Base-by-base conservation (phyloP, 805 yeast genomes). In the Sugiyamaella qingdaonensis region DNA sequence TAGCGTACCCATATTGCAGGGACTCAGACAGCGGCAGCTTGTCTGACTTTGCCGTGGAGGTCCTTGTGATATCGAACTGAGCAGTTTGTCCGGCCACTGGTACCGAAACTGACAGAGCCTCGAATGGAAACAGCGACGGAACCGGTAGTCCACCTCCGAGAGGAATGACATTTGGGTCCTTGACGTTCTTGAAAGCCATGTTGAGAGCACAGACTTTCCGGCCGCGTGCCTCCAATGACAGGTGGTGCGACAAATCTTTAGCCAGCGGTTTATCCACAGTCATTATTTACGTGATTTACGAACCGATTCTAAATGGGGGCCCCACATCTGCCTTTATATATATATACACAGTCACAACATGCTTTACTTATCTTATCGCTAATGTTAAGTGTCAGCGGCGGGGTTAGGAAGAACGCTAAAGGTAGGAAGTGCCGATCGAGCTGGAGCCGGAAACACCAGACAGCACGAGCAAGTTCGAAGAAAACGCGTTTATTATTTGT, bases 101-200 rank as follows among this genome's bases (percentile, higher is more conserved):
- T 5, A 88, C 75, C 51, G 80, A 80, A 13, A 86, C 85, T 24
- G 77, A 68, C 54, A 91, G 68, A 59, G 81, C 79, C 63, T 89
- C 88, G 79, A 91, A 88, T 43, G 99, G 98, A 79, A 92, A 92
- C 71, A 88, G 86, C 58, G 86, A 94, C 27, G 96, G 74, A 68
- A 88, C 73, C 10, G 99, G 99, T 62, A 92, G 79, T 8, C 99
- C 99, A 62, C 98, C 99, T 52, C 97, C 98, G 54, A 92, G 79
- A 67, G 90, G 90, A 53, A 89, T 83, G 65, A 94, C 76, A 51
- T 84, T 80, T 34, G 96, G 96, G 58, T 80, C 77, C 42, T 75
- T 73, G 64, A 74, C 85, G 74, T 86, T 85, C 66, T 82, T 82
- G 76, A 91, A 88, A n/a, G 95, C 95, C 36, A 81, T 72, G 72